These are phyloP conservation scores for Vitis hybrid DNA, from an alignment of 177 flowering plant species.

Conservation along the genomic window DNA sequence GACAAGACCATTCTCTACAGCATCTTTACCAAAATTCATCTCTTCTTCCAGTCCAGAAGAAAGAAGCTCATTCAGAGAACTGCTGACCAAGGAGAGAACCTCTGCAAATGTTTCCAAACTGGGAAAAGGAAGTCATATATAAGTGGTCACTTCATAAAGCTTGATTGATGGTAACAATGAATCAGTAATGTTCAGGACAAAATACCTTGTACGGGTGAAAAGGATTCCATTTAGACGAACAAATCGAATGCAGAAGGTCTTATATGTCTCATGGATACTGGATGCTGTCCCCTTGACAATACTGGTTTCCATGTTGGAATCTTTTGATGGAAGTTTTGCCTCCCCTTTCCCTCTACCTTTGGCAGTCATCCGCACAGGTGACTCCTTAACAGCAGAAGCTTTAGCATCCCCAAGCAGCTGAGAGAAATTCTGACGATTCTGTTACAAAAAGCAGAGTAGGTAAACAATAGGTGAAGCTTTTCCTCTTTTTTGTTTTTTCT, in stretches of 20 bases:
- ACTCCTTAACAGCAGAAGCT: conserved; percentile 38
- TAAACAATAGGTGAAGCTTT: too few relatives aligned
- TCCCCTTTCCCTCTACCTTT: conserved; percentile 75
- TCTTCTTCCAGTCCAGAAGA: conserved; percentile 74
- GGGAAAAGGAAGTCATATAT: conserved; percentile 9
- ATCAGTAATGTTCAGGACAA: neutral
- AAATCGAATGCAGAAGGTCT: conserved; percentile 69
- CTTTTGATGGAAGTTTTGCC: conserved; percentile 37
- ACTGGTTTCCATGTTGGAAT: conserved; percentile 33
- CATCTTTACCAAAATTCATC: conserved; percentile 72
- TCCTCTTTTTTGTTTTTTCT: too few relatives aligned
- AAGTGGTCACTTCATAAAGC: conserved; percentile 4
- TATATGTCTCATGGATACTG: conserved; percentile 37
- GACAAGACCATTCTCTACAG: conserved; percentile 59
- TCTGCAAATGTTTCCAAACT: conserved; percentile 91
- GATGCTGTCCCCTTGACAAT: conserved; percentile 34
- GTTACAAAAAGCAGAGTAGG: conserved; percentile 15
- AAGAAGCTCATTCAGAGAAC: conserved; percentile 62
- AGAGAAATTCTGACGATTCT: conserved; percentile 83
- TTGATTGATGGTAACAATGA: neutral
- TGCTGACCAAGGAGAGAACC: conserved; percentile 54
- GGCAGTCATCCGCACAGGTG: conserved; percentile 30
- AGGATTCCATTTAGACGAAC: conserved; percentile 90
- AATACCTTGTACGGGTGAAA: conserved; percentile 90
- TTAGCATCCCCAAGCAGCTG: conserved; percentile 56